A percentile compares a stretch with the other conserved stretches of the same genome.
Conservation (phyloP, 352 stramenopile species). For the Hyaloperonospora arabidopsidis region DNA sequence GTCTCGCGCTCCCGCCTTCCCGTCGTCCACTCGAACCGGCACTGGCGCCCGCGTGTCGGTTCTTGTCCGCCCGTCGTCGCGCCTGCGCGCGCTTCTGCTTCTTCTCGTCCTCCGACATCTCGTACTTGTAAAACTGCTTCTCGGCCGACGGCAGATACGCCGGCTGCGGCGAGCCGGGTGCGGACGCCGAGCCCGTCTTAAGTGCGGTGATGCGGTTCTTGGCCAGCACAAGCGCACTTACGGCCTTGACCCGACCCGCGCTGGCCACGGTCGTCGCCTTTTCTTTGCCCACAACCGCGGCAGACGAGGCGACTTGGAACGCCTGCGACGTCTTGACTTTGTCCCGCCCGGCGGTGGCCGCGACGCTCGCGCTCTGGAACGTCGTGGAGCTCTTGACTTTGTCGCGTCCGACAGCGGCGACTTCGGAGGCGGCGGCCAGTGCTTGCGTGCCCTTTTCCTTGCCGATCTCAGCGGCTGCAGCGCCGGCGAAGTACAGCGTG, state of each 20-base stretch:
- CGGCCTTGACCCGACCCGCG: conserved; percentile 46
- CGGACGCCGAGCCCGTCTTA: conserved; percentile 15
- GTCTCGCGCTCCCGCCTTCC: conserved; percentile 22
- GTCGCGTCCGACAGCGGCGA: conserved; percentile 36
- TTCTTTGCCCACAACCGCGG: conserved; percentile 46
- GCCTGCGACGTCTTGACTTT: conserved; percentile 55
- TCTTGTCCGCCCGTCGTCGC: conserved; percentile 54
- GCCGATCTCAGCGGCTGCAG: conserved; percentile 39
- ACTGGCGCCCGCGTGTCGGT: conserved; percentile 29
- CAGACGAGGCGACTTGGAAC: conserved; percentile 47
- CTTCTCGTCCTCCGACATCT: conserved; percentile 76
- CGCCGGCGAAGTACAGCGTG: conserved; percentile 57
- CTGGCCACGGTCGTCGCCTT: conserved; percentile 44
- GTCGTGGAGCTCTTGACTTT: conserved; percentile 59
- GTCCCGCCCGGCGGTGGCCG: conserved; percentile 40
- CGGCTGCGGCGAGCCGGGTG: conserved; percentile 21
- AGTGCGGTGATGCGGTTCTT: conserved; percentile 45
- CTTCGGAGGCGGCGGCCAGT: conserved; percentile 42
- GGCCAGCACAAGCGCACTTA: conserved; percentile 41
- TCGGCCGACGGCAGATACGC: conserved; percentile 37
- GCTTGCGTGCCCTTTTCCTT: conserved; percentile 52
- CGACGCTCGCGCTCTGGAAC: conserved; percentile 49
- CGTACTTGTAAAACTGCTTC: conserved; percentile 76
- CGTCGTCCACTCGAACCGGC: conserved; percentile 8
- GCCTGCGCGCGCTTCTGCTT: conserved; percentile 59